Evolutionary conservation across 176 grass and related monocot genomes (phyloP).

Genomic region (Elaeis guineensis): DNA sequence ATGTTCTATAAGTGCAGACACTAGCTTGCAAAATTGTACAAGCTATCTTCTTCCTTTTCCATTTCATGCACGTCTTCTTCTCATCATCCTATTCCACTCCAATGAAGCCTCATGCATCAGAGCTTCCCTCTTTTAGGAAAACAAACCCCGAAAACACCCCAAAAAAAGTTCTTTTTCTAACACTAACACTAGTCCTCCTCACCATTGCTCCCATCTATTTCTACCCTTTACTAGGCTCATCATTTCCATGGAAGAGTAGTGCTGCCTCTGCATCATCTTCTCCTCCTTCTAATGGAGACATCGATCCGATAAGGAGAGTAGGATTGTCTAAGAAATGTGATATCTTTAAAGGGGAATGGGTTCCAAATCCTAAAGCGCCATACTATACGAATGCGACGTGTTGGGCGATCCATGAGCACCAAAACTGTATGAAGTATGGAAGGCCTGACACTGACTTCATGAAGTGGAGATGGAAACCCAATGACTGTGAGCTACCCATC

Average conservation of each 20-base stretch:
- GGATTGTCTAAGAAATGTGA: background rate
- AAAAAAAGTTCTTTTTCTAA: conserved; percentile 5
- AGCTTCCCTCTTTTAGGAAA: too few relatives aligned
- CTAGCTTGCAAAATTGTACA: too few relatives aligned
- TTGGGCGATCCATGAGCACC: conserved; percentile 17
- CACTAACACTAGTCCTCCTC: conserved; percentile 9
- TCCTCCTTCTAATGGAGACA: too few relatives aligned
- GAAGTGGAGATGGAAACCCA: conserved; percentile 16
- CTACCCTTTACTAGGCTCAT: conserved; percentile 2
- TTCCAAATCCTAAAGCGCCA: conserved; percentile 7
- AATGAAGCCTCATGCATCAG: too few relatives aligned
- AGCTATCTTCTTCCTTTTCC: too few relatives aligned
- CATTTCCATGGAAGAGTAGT: background rate
- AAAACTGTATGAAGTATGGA: conserved; percentile 20
- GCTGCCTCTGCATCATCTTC: too few relatives aligned
- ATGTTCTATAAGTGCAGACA: too few relatives aligned
- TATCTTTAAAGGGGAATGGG: conserved; percentile 12
- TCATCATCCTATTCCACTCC: too few relatives aligned
- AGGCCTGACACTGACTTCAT: conserved; percentile 9
- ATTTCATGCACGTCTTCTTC: too few relatives aligned
- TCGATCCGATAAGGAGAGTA: too few relatives aligned
- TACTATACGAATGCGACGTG: conserved; percentile 19
- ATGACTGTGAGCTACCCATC: conserved; percentile 12
- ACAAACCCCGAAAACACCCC: conserved; percentile 2
- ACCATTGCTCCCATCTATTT: conserved; percentile 19